phyloP scores from a whole-genome alignment of 805 yeast species.

The Hanseniaspora clermontiae region DNA sequence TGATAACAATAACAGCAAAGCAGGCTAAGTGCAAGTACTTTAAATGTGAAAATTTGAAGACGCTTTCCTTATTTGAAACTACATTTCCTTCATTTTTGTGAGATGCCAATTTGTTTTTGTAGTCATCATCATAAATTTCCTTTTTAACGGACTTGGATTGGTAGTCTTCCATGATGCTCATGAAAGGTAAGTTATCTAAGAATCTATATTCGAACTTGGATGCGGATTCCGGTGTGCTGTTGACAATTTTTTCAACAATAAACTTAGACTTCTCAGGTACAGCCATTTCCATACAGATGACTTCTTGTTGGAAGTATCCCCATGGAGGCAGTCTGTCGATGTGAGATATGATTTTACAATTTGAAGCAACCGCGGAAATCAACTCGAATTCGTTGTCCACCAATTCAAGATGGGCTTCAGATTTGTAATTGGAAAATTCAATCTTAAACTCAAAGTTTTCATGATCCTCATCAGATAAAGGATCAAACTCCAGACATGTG shows the following conservation, averaged over 20 bases:
- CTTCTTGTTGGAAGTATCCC: slow-evolving; percentile 81
- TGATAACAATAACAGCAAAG: background rate
- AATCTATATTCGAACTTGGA: slow-evolving; percentile 19
- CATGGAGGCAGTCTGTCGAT: slow-evolving; percentile 62
- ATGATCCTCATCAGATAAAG: slow-evolving; percentile 46
- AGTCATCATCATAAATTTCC: slow-evolving; percentile 14
- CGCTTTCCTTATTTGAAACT: background rate
- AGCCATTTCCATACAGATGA: slow-evolving; percentile 70
- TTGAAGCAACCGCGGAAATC: slow-evolving; percentile 27
- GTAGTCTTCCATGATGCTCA: slow-evolving; percentile 20
- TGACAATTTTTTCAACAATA: slow-evolving; percentile 52
- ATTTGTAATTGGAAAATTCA: background rate
- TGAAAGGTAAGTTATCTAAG: slow-evolving; percentile 16
- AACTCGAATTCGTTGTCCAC: slow-evolving; percentile 18
- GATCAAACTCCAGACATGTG: slow-evolving; percentile 32
- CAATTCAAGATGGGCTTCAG: background rate
- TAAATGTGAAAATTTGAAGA: slow-evolving; percentile 6
- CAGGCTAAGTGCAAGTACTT: slow-evolving; percentile 15
- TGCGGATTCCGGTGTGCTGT: slow-evolving; percentile 18
- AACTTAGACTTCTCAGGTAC: slow-evolving; percentile 55
- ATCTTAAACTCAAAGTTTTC: slow-evolving; percentile 38
- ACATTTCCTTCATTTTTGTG: background rate
- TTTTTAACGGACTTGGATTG: slow-evolving; percentile 11
- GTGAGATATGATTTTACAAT: slow-evolving; percentile 67
- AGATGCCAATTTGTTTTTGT: background rate